Percentiles rank a stretch among this genome's conserved stretches.
phyloP scores from a whole-genome alignment of 225 moss, liverwort and hornwort genomes.

The Takakia lepidozioides region DNA sequence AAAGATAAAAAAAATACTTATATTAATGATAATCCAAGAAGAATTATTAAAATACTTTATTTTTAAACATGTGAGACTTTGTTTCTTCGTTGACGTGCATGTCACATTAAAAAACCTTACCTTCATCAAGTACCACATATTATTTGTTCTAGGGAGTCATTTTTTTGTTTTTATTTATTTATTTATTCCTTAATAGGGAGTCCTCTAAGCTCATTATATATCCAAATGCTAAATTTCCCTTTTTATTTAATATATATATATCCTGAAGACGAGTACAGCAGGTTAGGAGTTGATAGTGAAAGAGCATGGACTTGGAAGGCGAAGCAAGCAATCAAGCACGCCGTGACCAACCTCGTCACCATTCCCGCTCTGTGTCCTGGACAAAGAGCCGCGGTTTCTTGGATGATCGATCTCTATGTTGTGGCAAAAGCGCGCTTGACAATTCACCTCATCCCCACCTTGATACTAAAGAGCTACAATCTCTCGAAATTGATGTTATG shows the following conservation, averaged over 20 bases:
- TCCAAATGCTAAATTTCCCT: background rate
- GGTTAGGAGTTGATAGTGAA: constrained; percentile 37
- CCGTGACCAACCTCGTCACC: constrained; percentile 14
- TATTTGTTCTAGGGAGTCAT: too few species aligned
- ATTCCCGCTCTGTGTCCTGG: constrained; percentile 52
- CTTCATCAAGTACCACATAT: background rate
- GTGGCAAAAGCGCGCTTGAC: background rate
- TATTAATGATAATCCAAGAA: too few species aligned
- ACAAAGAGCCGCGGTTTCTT: constrained; percentile 23
- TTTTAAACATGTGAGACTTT: too few species aligned
- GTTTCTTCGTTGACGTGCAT: too few species aligned
- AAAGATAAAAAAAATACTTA: too few species aligned
- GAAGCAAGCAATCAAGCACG: constrained; percentile 18
- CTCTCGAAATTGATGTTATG: background rate
- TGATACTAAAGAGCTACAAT: background rate
- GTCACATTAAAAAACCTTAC: background rate
- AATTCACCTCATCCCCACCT: background rate
- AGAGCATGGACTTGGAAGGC: constrained; percentile 61
- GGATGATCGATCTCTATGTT: constrained; percentile 10
- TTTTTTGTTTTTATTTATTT: too few species aligned
- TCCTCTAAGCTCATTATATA: background rate
- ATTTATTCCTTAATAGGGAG: too few species aligned
- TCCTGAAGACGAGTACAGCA: constrained; percentile 11
- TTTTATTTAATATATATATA: background rate
- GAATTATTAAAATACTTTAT: too few species aligned